phyloP scores from a whole-genome alignment of 768 basidiomycete species.

The Gautieria morchelliformis region DNA sequence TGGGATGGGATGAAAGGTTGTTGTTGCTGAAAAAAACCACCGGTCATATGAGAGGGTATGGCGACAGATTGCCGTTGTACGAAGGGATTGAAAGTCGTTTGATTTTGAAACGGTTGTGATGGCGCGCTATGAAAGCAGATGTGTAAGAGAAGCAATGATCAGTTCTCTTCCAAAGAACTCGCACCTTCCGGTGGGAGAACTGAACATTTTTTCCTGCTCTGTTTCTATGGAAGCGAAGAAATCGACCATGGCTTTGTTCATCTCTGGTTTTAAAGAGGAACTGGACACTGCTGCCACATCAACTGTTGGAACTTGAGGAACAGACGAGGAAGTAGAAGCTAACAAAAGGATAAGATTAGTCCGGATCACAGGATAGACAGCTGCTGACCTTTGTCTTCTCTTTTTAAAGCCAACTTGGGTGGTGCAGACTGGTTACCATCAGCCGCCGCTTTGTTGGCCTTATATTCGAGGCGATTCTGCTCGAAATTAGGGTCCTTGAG shows the following conservation, averaged over 20 bases:
- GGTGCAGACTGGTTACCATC: constrained; percentile 29
- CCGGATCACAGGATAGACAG: constrained; percentile 1
- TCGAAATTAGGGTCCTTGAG: constrained; percentile 96
- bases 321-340: constrained; percentile 13
- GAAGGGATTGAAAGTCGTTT: constrained; percentile 1
- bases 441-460: constrained; percentile 59
- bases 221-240: constrained; percentile 87
- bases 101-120: background rate
- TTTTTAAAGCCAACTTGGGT: constrained; percentile 2
- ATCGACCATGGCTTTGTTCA: constrained; percentile 52
- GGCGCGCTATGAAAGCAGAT: background rate
- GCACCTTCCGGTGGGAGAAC: constrained; percentile 51
- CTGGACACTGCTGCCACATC: constrained; percentile 10
- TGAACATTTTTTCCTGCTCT: constrained; percentile 65
- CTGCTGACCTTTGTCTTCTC: background rate
- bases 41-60: constrained; percentile 34
- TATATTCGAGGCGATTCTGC: constrained; percentile 89
- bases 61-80: background rate
- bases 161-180: background rate
- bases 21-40: constrained; percentile 27
- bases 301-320: constrained; percentile 17
- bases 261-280: constrained; percentile 24
- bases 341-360: background rate
- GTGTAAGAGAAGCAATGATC: constrained; percentile 2
- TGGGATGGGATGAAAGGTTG: constrained; percentile 16